Percentiles rank a stretch among this genome's conserved stretches.
phyloP scores from a whole-genome alignment of 2,329 filamentous ascomycete genomes.

The Gyromitra esculenta region DNA sequence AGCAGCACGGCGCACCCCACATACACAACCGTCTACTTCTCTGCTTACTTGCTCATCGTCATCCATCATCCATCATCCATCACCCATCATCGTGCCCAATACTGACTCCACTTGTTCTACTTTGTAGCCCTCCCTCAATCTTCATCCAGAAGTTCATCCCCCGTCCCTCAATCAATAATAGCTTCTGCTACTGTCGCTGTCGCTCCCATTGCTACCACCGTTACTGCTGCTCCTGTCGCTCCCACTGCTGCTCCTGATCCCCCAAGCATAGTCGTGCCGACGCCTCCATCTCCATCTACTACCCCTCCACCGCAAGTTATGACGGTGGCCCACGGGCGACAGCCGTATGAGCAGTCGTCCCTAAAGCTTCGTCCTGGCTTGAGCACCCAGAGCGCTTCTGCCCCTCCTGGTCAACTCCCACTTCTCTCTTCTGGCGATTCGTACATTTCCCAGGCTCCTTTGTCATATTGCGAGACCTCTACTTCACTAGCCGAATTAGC shows the following conservation, averaged over 20 bases:
- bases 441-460: constrained; percentile 54
- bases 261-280: constrained; percentile 40
- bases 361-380: constrained; percentile 51
- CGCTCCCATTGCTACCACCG: constrained; percentile 15
- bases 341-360: constrained; percentile 53
- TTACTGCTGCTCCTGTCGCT: constrained; percentile 10
- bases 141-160: constrained; percentile 52
- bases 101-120: constrained; percentile 50
- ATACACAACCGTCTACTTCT: constrained; percentile 42
- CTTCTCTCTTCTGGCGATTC: constrained; percentile 48
- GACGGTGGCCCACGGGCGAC: constrained; percentile 53
- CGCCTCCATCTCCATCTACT: constrained; percentile 49
- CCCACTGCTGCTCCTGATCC: constrained; percentile 33
- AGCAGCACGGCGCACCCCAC: constrained; percentile 48
- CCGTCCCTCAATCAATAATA: constrained; percentile 44
- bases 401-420: constrained; percentile 52
- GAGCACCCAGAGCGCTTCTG: constrained; percentile 43
- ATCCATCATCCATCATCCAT: too few species aligned
- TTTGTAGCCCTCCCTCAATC: constrained; percentile 52
- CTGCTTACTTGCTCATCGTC: constrained; percentile 14
- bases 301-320: constrained; percentile 54
- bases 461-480: constrained; percentile 69
- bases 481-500: constrained; percentile 80
- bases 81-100: constrained; percentile 34
- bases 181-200: background rate